A percentile compares a stretch with the other conserved stretches of the same genome.
Evolutionary conservation across 1,284 basidiomycete species (phyloP).

Genomic region (Ganoderma multipileum): DNA sequence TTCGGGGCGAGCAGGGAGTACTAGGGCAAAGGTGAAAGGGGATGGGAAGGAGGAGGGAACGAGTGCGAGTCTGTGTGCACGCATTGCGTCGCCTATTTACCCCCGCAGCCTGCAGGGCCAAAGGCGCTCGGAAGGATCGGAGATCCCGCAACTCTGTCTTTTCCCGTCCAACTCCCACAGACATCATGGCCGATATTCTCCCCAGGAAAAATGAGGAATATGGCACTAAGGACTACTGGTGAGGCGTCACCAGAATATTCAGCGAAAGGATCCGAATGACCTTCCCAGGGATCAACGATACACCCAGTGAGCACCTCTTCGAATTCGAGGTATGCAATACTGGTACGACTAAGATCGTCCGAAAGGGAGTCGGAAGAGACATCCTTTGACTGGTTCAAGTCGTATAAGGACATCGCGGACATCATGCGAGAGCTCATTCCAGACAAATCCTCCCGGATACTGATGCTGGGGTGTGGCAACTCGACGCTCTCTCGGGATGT

Average conservation of each 20-base stretch:
- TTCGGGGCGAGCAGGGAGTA: conserved; percentile 7
- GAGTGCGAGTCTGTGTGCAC: conserved; percentile 22
- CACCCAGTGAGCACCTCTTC: conserved; percentile 53
- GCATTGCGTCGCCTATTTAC: conserved; percentile 22
- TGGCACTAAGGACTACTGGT: conserved; percentile 81
- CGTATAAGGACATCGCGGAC: conserved; percentile 69
- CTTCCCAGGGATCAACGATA: conserved; percentile 72
- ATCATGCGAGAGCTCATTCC: conserved; percentile 70
- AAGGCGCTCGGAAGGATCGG: conserved; percentile 22
- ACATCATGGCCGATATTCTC: conserved; percentile 46
- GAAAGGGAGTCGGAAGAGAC: conserved; percentile 66
- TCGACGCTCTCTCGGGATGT: conserved; percentile 82
- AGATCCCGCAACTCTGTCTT: conserved; percentile 21
- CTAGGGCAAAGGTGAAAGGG: background rate
- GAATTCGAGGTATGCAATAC: background rate
- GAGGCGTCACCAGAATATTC: conserved; percentile 5
- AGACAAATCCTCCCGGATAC: conserved; percentile 67
- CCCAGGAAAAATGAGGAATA: conserved; percentile 79
- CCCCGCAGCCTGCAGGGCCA: conserved; percentile 12
- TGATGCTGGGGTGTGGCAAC: conserved; percentile 94
- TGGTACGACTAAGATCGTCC: background rate
- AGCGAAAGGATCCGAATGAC: background rate
- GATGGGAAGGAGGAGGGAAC: conserved; percentile 12
- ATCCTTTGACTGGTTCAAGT: conserved; percentile 90
- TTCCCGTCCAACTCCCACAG: background rate